A percentile compares a stretch with the other conserved stretches of the same genome.
phyloP scores from a whole-genome alignment of 1,139 yeast species.

The Yamadazyma dendronema region DNA sequence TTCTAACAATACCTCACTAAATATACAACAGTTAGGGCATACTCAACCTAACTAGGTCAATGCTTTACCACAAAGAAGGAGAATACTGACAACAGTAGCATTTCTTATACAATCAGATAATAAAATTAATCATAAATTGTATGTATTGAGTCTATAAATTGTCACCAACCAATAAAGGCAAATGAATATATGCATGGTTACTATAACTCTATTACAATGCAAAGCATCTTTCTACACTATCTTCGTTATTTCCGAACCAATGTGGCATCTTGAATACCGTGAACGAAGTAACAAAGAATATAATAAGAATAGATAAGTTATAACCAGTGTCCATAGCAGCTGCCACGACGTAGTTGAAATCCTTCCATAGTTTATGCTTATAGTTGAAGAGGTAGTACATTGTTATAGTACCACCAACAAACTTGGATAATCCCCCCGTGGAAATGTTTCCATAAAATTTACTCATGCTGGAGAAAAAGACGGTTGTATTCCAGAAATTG shows the following conservation, averaged over 20 bases:
- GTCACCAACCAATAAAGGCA: no score
- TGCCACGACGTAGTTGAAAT: constrained; percentile 46
- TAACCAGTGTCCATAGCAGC: constrained; percentile 53
- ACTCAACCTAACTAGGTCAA: no score
- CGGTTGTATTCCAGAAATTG: constrained; percentile 47
- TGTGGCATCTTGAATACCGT: constrained; percentile 31
- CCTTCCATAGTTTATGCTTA: constrained; percentile 37
- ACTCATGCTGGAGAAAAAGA: constrained; percentile 47
- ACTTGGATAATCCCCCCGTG: constrained; percentile 49
- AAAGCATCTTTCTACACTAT: constrained; percentile 45
- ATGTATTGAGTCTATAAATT: no score
- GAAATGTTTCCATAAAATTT: constrained; percentile 39
- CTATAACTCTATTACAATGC: no score
- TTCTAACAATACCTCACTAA: no score
- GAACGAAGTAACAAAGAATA: constrained; percentile 38
- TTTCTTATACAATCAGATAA: no score
- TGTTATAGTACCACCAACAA: constrained; percentile 45
- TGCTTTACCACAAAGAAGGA: no score
- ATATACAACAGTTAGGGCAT: no score
- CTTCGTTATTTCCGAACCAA: constrained; percentile 51
- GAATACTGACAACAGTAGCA: no score
- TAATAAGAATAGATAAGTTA: constrained; percentile 36
- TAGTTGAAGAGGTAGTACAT: constrained; percentile 44
- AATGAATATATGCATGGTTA: no score
- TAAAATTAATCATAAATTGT: no score